phyloP scores from a whole-genome alignment of 108 stramenopile species.

The Stephanodiscus minutulus region DNA sequence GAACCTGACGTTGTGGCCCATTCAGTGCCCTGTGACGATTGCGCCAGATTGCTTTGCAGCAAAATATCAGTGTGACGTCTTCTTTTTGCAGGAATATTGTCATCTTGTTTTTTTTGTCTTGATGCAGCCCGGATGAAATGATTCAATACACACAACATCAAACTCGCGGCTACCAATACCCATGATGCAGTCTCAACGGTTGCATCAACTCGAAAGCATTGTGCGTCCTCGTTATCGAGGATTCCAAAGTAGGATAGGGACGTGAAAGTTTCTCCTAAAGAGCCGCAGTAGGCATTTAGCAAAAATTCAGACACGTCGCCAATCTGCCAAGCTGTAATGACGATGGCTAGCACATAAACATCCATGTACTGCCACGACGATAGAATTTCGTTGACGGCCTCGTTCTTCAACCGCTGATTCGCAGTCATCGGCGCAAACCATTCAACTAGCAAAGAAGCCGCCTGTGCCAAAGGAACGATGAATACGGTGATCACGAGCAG shows the following conservation, averaged over 20 bases:
- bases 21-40: not conserved
- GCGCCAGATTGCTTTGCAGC: constrained; percentile 9
- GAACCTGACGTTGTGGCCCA: not conserved
- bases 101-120: constrained; percentile 30
- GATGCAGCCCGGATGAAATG: constrained; percentile 43
- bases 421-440: constrained; percentile 61
- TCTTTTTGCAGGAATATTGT: constrained; percentile 15
- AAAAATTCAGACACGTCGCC: constrained; percentile 71
- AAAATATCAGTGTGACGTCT: constrained; percentile 29
- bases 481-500: constrained; percentile 68
- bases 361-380: constrained; percentile 87
- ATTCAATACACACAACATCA: constrained; percentile 23
- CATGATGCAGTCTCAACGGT: constrained; percentile 64
- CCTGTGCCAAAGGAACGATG: constrained; percentile 70
- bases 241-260: constrained; percentile 66
- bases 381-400: constrained; percentile 57
- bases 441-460: constrained; percentile 41
- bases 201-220: constrained; percentile 75
- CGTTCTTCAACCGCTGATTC: constrained; percentile 31
- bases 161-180: constrained; percentile 51
- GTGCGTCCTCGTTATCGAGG: constrained; percentile 66
- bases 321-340: constrained; percentile 82
- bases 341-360: constrained; percentile 70
- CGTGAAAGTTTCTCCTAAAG: constrained; percentile 56
- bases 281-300: constrained; percentile 72